Evolutionary conservation across 2,329 filamentous ascomycete species (phyloP).

Genomic region (Penicillium sp.): DNA sequence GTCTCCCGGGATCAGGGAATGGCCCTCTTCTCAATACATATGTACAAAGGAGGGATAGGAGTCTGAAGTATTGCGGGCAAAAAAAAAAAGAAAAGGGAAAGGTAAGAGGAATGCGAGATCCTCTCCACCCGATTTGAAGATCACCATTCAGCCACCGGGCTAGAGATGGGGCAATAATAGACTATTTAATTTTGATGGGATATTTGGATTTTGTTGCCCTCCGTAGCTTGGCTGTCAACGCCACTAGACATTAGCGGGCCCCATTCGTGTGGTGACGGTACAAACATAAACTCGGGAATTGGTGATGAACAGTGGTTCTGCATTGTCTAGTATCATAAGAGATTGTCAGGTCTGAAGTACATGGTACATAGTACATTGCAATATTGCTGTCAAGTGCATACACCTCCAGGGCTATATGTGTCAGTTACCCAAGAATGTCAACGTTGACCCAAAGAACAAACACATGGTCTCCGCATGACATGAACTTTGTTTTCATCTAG

Average conservation of each 20-base stretch:
- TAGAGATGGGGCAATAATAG: not conserved
- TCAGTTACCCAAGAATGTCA: too few species aligned
- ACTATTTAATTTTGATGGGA: not conserved
- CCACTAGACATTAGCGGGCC: not conserved
- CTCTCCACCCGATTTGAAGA: not conserved
- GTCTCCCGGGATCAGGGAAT: not conserved
- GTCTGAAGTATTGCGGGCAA: not conserved
- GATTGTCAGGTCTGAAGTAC: not conserved
- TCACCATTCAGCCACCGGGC: not conserved
- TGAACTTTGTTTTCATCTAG: not conserved
- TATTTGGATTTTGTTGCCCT: not conserved
- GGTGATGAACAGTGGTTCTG: not conserved
- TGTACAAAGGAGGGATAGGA: not conserved
- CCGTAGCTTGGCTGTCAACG: not conserved
- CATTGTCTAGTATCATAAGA: not conserved
- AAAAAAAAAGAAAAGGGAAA: not conserved
- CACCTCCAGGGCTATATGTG: too few species aligned
- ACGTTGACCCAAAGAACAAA: not conserved
- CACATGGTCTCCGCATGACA: not conserved
- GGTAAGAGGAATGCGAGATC: not conserved
- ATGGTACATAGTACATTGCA: not conserved
- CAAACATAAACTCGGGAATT: not conserved
- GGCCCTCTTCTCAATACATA: slow-evolving; percentile 4
- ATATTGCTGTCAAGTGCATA: not conserved
- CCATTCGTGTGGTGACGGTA: not conserved